Conservation (phyloP, 805 yeast genomes). For the Lachancea mirantina region DNA sequence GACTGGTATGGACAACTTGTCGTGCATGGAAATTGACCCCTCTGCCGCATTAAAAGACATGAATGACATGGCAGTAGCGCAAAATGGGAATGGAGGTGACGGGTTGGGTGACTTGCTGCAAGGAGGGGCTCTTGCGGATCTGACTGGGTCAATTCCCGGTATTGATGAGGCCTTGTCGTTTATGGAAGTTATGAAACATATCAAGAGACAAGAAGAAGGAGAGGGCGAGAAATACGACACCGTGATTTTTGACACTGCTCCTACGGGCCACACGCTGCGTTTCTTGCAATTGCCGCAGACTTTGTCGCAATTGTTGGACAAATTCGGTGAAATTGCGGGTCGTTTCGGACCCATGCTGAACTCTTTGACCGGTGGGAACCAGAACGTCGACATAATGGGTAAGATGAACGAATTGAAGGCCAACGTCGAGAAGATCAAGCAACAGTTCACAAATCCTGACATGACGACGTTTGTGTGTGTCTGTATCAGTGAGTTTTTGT, state of each 20-base stretch:
- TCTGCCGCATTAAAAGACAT: conserved; percentile 88
- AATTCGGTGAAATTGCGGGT: conserved; percentile 79
- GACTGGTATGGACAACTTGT: conserved; percentile 77
- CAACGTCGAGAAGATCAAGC: conserved; percentile 80
- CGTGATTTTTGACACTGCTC: conserved; percentile 98
- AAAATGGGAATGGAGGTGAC: conserved; percentile 36
- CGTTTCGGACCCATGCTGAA: conserved; percentile 87
- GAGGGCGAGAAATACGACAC: conserved; percentile 57
- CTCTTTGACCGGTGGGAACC: conserved; percentile 63
- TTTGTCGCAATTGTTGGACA: conserved; percentile 76
- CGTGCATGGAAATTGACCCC: conserved; percentile 99
- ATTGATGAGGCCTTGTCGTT: conserved; percentile 96
- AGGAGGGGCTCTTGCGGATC: conserved; percentile 52
- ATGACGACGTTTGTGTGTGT: conserved; percentile 94
- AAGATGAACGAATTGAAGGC: conserved; percentile 66
- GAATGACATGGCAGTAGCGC: conserved; percentile 41
- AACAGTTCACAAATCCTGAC: conserved; percentile 93
- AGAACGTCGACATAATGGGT: conserved; percentile 47
- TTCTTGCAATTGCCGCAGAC: conserved; percentile 93
- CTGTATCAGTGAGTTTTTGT: conserved; percentile 93
- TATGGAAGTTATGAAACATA: conserved; percentile 96
- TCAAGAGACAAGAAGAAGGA: conserved; percentile 59
- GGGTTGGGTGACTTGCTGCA: conserved; percentile 28
- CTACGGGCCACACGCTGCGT: conserved; percentile 96
- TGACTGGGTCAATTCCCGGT: conserved; percentile 95